Evolutionary conservation across 116 monocot genomes (phyloP).

Genomic region (Cymodocea nodosa): DNA sequence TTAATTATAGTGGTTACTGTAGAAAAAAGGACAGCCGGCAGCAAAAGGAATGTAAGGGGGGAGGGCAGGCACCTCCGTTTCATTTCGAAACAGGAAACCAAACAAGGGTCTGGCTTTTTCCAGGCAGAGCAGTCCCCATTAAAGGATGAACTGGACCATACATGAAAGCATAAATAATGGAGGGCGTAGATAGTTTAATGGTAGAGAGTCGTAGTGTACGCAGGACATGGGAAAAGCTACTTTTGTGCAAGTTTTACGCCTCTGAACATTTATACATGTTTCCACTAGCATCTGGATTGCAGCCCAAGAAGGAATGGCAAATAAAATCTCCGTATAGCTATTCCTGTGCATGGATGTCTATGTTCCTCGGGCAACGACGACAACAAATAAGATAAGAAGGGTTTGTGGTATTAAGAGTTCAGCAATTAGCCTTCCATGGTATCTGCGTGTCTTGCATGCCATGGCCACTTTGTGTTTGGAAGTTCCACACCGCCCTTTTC

Average conservation of each 20-base stretch:
- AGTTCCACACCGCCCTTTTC: not conserved
- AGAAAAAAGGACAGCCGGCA: not conserved
- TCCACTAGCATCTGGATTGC: not conserved
- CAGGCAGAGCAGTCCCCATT: not conserved
- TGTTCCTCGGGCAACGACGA: not conserved
- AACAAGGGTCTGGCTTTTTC: slow-evolving; percentile 1
- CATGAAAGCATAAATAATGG: not conserved
- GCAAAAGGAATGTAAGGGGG: slow-evolving; percentile 8
- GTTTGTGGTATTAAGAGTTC: too few species aligned
- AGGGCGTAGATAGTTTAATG: not conserved
- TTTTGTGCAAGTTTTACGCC: not conserved
- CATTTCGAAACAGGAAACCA: slow-evolving; percentile 1
- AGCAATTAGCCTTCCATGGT: too few species aligned
- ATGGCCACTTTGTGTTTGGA: slow-evolving; percentile 4
- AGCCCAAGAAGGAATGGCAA: not conserved
- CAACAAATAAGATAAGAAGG: too few species aligned
- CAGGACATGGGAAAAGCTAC: not conserved
- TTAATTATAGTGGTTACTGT: not conserved
- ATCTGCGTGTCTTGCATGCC: not conserved
- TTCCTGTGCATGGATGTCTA: not conserved
- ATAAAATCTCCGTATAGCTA: not conserved
- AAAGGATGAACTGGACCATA: too few species aligned
- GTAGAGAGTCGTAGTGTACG: too few species aligned
- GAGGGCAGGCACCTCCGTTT: not conserved
- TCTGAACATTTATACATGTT: not conserved